Evolutionary conservation across 2,329 filamentous ascomycete species (phyloP).

Genomic region (Xylariaceae sp.): DNA sequence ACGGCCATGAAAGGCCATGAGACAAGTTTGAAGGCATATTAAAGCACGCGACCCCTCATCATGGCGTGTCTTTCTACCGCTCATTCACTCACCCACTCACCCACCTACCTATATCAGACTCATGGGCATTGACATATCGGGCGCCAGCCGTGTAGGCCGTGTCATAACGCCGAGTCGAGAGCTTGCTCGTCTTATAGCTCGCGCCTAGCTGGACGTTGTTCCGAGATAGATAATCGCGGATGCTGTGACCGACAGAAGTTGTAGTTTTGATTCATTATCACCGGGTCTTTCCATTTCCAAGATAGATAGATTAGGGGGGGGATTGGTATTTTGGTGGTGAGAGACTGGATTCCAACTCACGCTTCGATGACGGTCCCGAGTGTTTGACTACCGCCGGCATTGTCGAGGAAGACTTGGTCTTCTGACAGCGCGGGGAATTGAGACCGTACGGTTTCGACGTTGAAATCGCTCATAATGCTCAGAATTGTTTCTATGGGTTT

Average conservation of each 20-base stretch:
- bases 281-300: background rate
- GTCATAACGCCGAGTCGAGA: conserved; percentile 54
- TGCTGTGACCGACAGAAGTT: conserved; percentile 36
- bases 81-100: background rate
- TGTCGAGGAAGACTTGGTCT: conserved; percentile 69
- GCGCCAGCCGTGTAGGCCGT: conserved; percentile 60
- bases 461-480: conserved; percentile 37
- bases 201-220: conserved; percentile 74
- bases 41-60: too few species aligned
- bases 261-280: background rate
- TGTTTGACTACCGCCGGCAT: conserved; percentile 70
- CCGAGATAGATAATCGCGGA: conserved; percentile 58
- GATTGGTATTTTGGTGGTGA: background rate
- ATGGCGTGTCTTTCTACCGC: background rate
- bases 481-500: background rate
- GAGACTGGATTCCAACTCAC: conserved; percentile 37
- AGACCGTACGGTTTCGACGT: conserved; percentile 50
- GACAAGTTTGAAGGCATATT: too few species aligned
- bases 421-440: conserved; percentile 64
- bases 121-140: conserved; percentile 61
- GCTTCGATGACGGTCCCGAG: conserved; percentile 61
- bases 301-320: background rate
- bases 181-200: conserved; percentile 55
- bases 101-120: conserved; percentile 56
- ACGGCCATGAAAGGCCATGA: too few species aligned